Base-by-base conservation (phyloP, 441 rosid species). In the Metrosideros polymorpha region DNA sequence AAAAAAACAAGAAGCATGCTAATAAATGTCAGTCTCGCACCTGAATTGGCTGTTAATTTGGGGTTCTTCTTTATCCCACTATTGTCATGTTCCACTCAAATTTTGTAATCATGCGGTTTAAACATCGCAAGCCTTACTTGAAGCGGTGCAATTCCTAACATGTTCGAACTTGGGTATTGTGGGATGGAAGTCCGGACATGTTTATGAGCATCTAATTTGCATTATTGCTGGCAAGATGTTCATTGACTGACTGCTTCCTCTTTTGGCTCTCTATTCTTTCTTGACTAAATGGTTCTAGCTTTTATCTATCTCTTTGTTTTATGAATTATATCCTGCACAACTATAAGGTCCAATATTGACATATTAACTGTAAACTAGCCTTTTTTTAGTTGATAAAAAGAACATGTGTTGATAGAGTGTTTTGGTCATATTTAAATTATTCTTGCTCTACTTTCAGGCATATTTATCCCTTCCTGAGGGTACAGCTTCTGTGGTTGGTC, bases 381-480 rank as follows among this genome's bases (percentile, higher is more conserved):
- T 47, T 71, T 71, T 35, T 15, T n/a, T n/a, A n/a, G n/a, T n/a
- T n/a, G n/a, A n/a, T 47, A 39, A 8, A 35, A 71, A 71, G 47
- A 39, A 35, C 47, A 22, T 39, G 0, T 71, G 47, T 42, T 22
- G 79, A 71, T 71, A 39, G 79, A 22, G 79, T 39, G 42, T 71
- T 13, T 71, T 39, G 79, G 47, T 71, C 8, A 7, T 19, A 49
- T 53, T 51, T 86, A 83, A 54, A 24, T 56, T 14, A 61, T 51
- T 84, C 56, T 84, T 90, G 85, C 27, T 66, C 83, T 85, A 54
- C 83, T 93, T 89, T 82, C 94, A 98, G 99, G 99, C 98, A 87
- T 98, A 97, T 90, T 90, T 98, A 85, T 95, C 99, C 84, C 92
- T 97, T 86, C 99, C 99, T 3, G 99, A 97, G 89, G 99, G 99